These are phyloP conservation scores for Penicillium paneum DNA, from an alignment of 2,329 filamentous ascomycete genomes.

Conservation along the genomic window DNA sequence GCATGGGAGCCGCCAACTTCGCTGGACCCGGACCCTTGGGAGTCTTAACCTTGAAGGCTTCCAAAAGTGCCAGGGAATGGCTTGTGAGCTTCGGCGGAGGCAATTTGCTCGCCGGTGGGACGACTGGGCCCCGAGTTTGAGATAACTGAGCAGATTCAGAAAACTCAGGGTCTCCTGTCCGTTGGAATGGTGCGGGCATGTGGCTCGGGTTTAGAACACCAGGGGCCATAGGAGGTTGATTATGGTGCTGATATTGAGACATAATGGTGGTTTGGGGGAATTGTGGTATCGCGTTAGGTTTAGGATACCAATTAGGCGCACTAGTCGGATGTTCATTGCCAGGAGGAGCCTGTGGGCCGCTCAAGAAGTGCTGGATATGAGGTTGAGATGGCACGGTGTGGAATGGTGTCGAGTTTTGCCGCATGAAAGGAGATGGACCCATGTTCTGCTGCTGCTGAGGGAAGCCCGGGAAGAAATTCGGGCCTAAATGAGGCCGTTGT, in stretches of 20 bases:
- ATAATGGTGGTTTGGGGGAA: slow-evolving; percentile 23
- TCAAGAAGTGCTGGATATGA: slow-evolving; percentile 10
- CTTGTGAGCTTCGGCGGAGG: slow-evolving; percentile 57
- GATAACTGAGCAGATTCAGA: slow-evolving; percentile 34
- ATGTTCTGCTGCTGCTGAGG: slow-evolving; percentile 33
- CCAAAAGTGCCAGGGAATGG: slow-evolving; percentile 57
- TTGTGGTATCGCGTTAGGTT: slow-evolving; percentile 21
- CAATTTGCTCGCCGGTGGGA: slow-evolving; percentile 57
- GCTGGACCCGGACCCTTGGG: slow-evolving; percentile 22
- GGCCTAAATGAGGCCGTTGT: slow-evolving; percentile 51
- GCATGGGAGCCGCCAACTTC: slow-evolving; percentile 15
- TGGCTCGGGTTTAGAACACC: slow-evolving; percentile 19
- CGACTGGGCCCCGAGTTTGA: slow-evolving; percentile 42
- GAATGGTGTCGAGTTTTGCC: slow-evolving; percentile 19
- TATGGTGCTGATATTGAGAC: slow-evolving; percentile 17
- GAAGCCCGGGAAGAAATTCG: slow-evolving; percentile 43
- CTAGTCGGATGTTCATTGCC: slow-evolving; percentile 9
- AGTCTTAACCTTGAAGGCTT: slow-evolving; percentile 52
- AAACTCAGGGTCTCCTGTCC: slow-evolving; percentile 47
- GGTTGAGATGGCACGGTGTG: slow-evolving; percentile 11
- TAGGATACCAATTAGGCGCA: slow-evolving; percentile 20
- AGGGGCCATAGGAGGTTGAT: slow-evolving; percentile 16
- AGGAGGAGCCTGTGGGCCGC: slow-evolving; percentile 8
- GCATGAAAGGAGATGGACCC: slow-evolving; percentile 32
- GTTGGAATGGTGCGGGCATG: slow-evolving; percentile 45